Conservation (phyloP, 106 monocot genomes). For the Xerophyta viscosa region DNA sequence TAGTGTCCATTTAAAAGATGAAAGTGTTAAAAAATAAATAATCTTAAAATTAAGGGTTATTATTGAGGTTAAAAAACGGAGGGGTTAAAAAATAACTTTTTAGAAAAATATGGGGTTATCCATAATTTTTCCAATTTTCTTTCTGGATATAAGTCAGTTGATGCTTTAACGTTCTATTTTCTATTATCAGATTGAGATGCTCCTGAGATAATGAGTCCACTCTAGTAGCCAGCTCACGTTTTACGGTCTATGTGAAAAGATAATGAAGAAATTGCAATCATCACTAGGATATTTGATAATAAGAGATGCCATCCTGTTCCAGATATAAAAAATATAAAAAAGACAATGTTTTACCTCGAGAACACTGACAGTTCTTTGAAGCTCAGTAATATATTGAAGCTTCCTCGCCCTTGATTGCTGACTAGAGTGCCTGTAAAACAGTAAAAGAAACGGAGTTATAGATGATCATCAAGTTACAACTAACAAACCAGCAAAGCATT, state of each 20-base stretch:
- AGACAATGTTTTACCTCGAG: slow-evolving; percentile 41
- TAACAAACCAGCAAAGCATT: neutral
- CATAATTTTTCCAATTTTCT: too few relatives aligned
- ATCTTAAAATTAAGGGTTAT: too few relatives aligned
- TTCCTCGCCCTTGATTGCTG: slow-evolving; percentile 92
- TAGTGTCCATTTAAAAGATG: too few relatives aligned
- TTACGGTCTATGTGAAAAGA: slow-evolving; percentile 37
- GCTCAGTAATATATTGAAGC: slow-evolving; percentile 96
- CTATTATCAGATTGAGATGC: slow-evolving; percentile 56
- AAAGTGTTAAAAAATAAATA: too few relatives aligned
- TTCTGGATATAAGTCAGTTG: slow-evolving; percentile 45
- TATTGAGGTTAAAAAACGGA: too few relatives aligned
- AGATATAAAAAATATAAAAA: too few relatives aligned
- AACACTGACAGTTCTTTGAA: slow-evolving; percentile 70
- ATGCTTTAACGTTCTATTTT: slow-evolving; percentile 58
- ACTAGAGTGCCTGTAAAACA: slow-evolving; percentile 67
- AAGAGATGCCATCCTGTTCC: neutral
- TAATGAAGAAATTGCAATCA: neutral
- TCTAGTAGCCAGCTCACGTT: slow-evolving; percentile 57
- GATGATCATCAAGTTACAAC: too few relatives aligned
- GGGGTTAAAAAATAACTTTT: too few relatives aligned
- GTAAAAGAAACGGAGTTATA: slow-evolving; percentile 1
- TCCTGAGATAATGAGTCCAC: slow-evolving; percentile 66
- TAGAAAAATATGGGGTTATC: too few relatives aligned
- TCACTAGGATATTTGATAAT: neutral